A percentile compares a stretch with the other conserved stretches of the same genome.
phyloP scores from a whole-genome alignment of 2,329 filamentous ascomycete species.

The Dothideomycetidae sp. region DNA sequence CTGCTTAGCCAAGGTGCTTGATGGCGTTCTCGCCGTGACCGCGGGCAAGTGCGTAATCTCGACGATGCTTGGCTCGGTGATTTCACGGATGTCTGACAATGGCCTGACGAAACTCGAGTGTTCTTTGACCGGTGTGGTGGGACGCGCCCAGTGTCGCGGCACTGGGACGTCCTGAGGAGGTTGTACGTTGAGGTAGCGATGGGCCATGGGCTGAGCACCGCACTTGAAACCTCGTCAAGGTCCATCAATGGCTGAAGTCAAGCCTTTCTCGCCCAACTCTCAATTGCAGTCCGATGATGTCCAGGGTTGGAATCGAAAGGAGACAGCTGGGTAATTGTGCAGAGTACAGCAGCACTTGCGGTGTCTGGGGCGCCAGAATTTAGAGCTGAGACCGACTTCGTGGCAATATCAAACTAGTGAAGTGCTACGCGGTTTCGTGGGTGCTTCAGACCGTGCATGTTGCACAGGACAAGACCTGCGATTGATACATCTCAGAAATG shows the following conservation, averaged over 20 bases:
- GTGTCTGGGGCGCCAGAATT: no score
- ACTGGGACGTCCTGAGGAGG: background rate
- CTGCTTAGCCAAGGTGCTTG: conserved; percentile 15
- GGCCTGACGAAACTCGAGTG: conserved; percentile 26
- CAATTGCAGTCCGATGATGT: no score
- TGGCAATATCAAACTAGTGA: no score
- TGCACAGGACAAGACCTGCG: no score
- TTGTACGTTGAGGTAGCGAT: conserved; percentile 3
- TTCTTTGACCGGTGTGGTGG: conserved; percentile 8
- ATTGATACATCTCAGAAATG: no score
- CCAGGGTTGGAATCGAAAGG: no score
- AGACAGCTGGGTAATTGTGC: no score
- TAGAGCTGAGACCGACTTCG: no score
- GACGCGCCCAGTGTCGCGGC: conserved; percentile 4
- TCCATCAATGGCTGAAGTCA: conserved; percentile 6
- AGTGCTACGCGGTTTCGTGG: no score
- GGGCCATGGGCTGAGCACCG: conserved; percentile 7
- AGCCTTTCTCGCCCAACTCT: no score
- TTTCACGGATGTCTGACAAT: conserved; percentile 36
- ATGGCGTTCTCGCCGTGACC: conserved; percentile 10
- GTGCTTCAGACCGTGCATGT: no score
- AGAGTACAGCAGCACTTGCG: no score
- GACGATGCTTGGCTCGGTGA: conserved; percentile 34
- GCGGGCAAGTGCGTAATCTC: conserved; percentile 16
- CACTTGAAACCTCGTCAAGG: background rate